Evolutionary conservation across 202 grass and related monocot genomes (phyloP).

Genomic region (Alloteropsis angusta): DNA sequence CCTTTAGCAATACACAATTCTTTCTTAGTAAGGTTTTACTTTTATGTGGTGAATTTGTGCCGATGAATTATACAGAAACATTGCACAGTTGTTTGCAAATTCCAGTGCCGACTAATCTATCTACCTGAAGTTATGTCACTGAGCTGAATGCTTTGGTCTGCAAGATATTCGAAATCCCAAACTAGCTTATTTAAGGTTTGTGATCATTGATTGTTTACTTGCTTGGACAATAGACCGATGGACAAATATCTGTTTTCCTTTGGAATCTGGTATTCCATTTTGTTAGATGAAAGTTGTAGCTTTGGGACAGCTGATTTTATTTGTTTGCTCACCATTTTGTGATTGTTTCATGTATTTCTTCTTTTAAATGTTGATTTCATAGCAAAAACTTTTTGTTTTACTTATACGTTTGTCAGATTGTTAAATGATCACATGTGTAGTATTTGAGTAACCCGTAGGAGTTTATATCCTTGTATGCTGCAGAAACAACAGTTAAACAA

Average conservation of each 20-base stretch:
- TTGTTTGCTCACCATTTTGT: not conserved
- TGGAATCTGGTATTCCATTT: not conserved
- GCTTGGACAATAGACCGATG: not conserved
- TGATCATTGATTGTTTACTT: not conserved
- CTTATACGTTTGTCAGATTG: not conserved
- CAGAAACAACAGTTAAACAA: constrained; percentile 88
- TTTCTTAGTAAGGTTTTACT: not conserved
- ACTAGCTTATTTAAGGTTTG: not conserved
- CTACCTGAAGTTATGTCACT: not conserved
- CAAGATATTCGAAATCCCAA: not conserved
- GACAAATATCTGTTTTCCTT: not conserved
- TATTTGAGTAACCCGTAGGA: not conserved
- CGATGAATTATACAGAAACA: not conserved
- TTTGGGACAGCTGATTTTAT: not conserved
- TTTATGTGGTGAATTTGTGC: not conserved
- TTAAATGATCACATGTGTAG: not conserved
- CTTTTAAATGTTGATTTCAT: not conserved
- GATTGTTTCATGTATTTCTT: not conserved
- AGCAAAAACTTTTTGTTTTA: not conserved
- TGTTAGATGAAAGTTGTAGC: not conserved
- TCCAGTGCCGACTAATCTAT: not conserved
- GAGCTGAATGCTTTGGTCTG: not conserved
- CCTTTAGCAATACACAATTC: not conserved
- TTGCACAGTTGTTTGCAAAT: not conserved
- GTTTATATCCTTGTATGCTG: not conserved